Evolutionary conservation across 768 basidiomycete species (phyloP).

Genomic region (Tylopilus rubrobrunneus): DNA sequence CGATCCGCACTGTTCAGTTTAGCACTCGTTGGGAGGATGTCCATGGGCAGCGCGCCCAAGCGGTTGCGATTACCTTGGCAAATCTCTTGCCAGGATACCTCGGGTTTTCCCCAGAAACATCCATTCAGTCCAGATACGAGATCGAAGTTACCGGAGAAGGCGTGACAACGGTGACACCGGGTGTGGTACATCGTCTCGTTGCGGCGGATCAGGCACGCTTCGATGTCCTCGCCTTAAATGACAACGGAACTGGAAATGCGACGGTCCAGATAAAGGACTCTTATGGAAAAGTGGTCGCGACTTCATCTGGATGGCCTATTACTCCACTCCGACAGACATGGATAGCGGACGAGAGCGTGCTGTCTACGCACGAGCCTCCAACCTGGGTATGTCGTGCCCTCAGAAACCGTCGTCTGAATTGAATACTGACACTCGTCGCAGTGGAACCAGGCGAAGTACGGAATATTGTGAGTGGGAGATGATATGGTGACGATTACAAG

Average conservation of each 20-base stretch:
- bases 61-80: slow-evolving; percentile 48
- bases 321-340: slow-evolving; percentile 38
- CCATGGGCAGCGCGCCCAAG: slow-evolving; percentile 38
- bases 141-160: slow-evolving; percentile 36
- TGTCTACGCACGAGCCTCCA: slow-evolving; percentile 49
- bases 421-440: slow-evolving; percentile 14
- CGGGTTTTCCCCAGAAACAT: slow-evolving; percentile 23
- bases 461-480: slow-evolving; percentile 46
- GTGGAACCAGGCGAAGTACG: slow-evolving; percentile 53
- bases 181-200: slow-evolving; percentile 42
- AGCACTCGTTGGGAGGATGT: slow-evolving; percentile 45
- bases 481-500: not conserved
- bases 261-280: slow-evolving; percentile 32
- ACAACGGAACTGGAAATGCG: slow-evolving; percentile 26
- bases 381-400: slow-evolving; percentile 40
- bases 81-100: slow-evolving; percentile 43
- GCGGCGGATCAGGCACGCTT: slow-evolving; percentile 48
- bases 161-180: slow-evolving; percentile 41
- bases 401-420: too few species aligned
- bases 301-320: slow-evolving; percentile 36
- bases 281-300: slow-evolving; percentile 33
- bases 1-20: slow-evolving; percentile 43
- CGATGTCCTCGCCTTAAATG: slow-evolving; percentile 44
- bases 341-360: slow-evolving; percentile 33
- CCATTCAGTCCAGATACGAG: slow-evolving; percentile 32